Base-by-base conservation (phyloP, 2,329 filamentous ascomycete genomes). In the Aspergillus japonicus region DNA sequence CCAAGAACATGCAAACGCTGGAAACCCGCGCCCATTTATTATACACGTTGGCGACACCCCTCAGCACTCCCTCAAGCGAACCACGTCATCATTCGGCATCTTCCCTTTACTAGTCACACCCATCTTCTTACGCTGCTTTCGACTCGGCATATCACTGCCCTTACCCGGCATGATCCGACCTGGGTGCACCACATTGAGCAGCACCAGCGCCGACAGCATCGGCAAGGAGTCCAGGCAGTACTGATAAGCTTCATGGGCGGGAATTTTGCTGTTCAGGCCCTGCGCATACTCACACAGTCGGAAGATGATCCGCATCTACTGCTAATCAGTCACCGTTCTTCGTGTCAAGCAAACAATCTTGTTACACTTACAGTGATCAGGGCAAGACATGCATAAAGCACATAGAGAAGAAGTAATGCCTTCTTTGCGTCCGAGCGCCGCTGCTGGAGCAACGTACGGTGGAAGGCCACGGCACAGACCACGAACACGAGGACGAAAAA, bases 221-320 rank as follows among this genome's bases (percentile, higher is more conserved):
- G 50, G 50, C 50, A 52, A 7, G 10, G 50, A 52, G 21, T 52
- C 50, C 2, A 52, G 21, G 39, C 50, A 52, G 33, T 52, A 52
- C 11, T 52, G 50, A 8, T 52, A 52, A 2, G 50, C 50, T 16
- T 52, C 50, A 19, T 52, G 50, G 4, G 6, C 21, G n/a, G 50
- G 50, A 3, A 52, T 52, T 12, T 26, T 10, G 10, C 50, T 52
- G 8, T 52, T 4, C 10, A 52, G 21, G 10, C 50, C 50, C 19
- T 52, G 50, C 8, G 50, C 50, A 5, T 52, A 52, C 10, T 52
- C 50, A 14, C 50, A 52, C 1, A 52, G 31, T 1, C 50, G 50
- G 16, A 52, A 52, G 21, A 52, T 52, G 4, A 52, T 52, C 5
- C 50, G 50, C 50, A 52, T 52, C 50, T 52, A 12, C 12, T 39